Evolutionary conservation across 805 yeast genomes (phyloP), one percentile per base, ranked within the genome.

Genomic region (Diddensiella caesifluorescens): DNA sequence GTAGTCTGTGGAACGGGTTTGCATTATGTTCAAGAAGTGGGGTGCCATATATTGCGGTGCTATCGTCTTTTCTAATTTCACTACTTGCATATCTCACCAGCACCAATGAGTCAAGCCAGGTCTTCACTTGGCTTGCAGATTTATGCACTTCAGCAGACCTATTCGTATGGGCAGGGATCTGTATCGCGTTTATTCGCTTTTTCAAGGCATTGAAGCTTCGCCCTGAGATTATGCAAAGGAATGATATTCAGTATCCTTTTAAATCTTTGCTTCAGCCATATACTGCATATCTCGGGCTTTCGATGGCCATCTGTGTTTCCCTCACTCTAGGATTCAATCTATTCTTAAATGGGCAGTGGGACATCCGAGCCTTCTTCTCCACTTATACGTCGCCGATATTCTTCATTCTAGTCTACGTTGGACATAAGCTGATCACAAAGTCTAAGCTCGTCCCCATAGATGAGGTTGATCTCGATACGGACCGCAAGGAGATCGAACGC

Each of bases 401-500:
- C 4, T 79, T 80, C 57, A 60, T 63, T 1, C 51, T 72, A 0
- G 68, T 75, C 28, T 82, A 73, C 52, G 13, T 68, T 22, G 73
- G 76, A 1, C 80, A 81, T 61, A 79, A 78, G 54, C 31, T 77
- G 0, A 55, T 78, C 12, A 73, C 77, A 45, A 76, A 85, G 6
- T 79, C 89, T 1, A 73, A 77, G 48, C 65, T 80, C 7, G 83
- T 78, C 39, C 71, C 84, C 38, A 63, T 84, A 35, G 89, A 83
- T 51, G 80, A 83, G 35, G 58, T 86, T 46, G 95, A 87, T 59
- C 72, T 83, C 57, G 95, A 87, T 59, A 74, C 86, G 0, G 95
- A 95, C 2, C 68, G 95, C 53, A 70, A 92, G 38, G 95, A 86
- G 57, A 77, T 80, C 63, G 95, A 87, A 61, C 67, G 87, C 37